These are phyloP conservation scores for Leccinum longicurvipes DNA, from an alignment of 768 basidiomycete species.

Conservation along the genomic window DNA sequence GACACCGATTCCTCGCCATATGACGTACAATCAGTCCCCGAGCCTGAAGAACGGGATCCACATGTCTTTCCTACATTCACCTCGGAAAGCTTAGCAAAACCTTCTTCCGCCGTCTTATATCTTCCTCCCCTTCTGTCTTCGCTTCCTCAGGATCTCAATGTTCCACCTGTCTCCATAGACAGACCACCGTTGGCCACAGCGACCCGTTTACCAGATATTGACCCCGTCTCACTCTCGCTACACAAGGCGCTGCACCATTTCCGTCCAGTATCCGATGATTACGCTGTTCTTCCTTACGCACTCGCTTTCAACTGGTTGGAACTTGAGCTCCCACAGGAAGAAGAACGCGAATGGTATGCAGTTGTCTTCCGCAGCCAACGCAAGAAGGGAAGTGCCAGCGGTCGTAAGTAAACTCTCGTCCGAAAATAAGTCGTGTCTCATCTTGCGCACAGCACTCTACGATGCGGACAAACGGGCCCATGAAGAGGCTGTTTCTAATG, in stretches of 20 bases:
- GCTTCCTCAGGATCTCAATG: conserved; percentile 47
- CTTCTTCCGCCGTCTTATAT: conserved; percentile 59
- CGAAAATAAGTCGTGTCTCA: conserved; percentile 3
- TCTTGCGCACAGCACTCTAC: conserved; percentile 60
- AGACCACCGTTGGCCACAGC: conserved; percentile 56
- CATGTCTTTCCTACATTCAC: conserved; percentile 56
- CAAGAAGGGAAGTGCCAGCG: conserved; percentile 64
- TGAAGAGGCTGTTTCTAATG: conserved; percentile 87
- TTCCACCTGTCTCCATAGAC: conserved; percentile 22
- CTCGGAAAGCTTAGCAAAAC: conserved; percentile 33
- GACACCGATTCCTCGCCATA: neutral
- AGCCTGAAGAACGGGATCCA: conserved; percentile 39
- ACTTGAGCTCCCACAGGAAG: conserved; percentile 60
- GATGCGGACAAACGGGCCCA: conserved; percentile 85
- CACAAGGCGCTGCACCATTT: conserved; percentile 85
- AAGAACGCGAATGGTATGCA: conserved; percentile 87
- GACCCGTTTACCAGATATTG: conserved; percentile 80
- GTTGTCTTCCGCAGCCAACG: conserved; percentile 87
- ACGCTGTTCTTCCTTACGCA: conserved; percentile 62
- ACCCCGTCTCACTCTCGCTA: conserved; percentile 76
- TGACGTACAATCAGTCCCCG: neutral
- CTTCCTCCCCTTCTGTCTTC: conserved; percentile 83
- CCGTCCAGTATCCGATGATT: conserved; percentile 53
- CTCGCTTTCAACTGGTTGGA: conserved; percentile 89
- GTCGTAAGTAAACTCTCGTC: conserved; percentile 41